Percentiles rank a stretch among this genome's conserved stretches.
These are phyloP conservation scores for Calycina herbarum DNA, from an alignment of 2,329 filamentous ascomycete species.

Conservation along the genomic window DNA sequence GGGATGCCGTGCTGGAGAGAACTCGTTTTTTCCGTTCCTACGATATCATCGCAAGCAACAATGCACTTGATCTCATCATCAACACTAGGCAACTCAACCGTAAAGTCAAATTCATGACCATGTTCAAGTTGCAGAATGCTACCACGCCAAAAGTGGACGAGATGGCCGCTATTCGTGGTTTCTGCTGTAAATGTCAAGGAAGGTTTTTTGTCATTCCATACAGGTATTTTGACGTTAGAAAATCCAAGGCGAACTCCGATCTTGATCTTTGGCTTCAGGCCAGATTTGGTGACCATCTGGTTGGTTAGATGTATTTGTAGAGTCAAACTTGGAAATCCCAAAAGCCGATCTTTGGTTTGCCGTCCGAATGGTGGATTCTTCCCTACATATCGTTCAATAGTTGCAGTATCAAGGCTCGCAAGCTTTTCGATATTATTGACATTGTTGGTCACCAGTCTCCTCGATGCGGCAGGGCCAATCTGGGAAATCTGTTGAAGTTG, in stretches of 20 bases:
- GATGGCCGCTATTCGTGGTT: constrained; percentile 61
- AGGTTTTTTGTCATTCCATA: constrained; percentile 64
- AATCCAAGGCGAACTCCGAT: constrained; percentile 70
- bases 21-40: constrained; percentile 48
- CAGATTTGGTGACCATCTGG: constrained; percentile 32
- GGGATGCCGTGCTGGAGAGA: constrained; percentile 37
- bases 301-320: constrained; percentile 42
- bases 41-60: constrained; percentile 84
- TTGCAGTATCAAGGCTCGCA: constrained; percentile 62
- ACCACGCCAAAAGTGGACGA: constrained; percentile 67
- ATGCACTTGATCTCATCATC: constrained; percentile 65
- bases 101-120: constrained; percentile 57
- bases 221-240: constrained; percentile 62
- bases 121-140: constrained; percentile 66
- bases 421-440: constrained; percentile 73
- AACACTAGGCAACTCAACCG: constrained; percentile 52
- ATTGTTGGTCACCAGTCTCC: constrained; percentile 70
- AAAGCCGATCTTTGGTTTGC: constrained; percentile 63
- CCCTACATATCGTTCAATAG: constrained; percentile 74
- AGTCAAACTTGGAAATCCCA: constrained; percentile 64
- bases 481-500: constrained; percentile 82
- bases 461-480: constrained; percentile 73
- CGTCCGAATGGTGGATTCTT: constrained; percentile 82
- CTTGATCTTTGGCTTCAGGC: constrained; percentile 53
- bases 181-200: constrained; percentile 75